These are phyloP conservation scores for Aureobasidium sp. DNA, from an alignment of 2,329 filamentous ascomycete genomes.

Conservation along the genomic window DNA sequence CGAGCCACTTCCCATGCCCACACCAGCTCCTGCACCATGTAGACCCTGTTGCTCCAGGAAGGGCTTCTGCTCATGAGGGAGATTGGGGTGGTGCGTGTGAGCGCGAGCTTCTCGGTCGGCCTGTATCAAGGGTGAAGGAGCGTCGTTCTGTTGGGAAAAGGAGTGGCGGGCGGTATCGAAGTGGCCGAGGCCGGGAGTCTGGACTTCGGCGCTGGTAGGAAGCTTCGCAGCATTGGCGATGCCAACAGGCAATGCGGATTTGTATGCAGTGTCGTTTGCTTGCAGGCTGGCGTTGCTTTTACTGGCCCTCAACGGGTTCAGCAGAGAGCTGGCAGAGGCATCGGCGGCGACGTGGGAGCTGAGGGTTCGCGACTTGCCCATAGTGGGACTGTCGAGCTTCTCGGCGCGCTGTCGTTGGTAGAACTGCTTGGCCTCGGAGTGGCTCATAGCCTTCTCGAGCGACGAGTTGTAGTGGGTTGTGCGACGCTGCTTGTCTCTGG, in stretches of 20 bases:
- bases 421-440: conserved; percentile 90
- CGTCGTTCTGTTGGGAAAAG: conserved; percentile 37
- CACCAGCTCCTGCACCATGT: conserved; percentile 49
- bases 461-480: conserved; percentile 91
- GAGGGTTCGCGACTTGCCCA: conserved; percentile 36
- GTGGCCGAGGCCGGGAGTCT: conserved; percentile 24
- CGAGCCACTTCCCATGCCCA: conserved; percentile 52
- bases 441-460: conserved; percentile 87
- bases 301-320: conserved; percentile 37
- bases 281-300: conserved; percentile 25
- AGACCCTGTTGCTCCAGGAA: conserved; percentile 47
- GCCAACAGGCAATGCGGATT: conserved; percentile 28
- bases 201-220: conserved; percentile 23
- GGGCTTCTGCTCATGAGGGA: conserved; percentile 50
- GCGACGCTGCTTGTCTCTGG: conserved; percentile 49
- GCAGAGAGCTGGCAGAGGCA: conserved; percentile 28
- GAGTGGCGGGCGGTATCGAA: conserved; percentile 21
- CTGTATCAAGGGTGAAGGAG: conserved; percentile 26
- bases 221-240: conserved; percentile 27
- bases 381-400: conserved; percentile 37
- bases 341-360: conserved; percentile 33
- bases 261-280: conserved; percentile 20
- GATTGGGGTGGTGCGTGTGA: conserved; percentile 42
- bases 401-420: conserved; percentile 81
- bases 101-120: conserved; percentile 42